Evolutionary conservation across 306 rosid genomes (phyloP).

Genomic region (Vigna hirtella): DNA sequence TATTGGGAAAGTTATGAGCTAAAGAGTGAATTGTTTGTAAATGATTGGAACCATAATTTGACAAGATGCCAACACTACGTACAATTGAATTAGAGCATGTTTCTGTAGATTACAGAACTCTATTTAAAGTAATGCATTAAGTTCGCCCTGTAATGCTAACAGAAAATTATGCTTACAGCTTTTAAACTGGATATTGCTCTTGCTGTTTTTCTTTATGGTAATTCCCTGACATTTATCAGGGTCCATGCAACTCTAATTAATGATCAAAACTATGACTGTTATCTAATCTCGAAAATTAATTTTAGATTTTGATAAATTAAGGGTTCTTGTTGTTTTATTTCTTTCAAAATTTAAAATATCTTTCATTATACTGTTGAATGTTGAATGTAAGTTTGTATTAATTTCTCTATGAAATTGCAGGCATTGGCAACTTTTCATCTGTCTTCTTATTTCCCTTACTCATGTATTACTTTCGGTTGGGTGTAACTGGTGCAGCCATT

Average conservation of each 20-base stretch:
- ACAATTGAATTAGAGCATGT: conserved; percentile 1
- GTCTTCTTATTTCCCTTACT: conserved; percentile 80
- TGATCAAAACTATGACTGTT: background rate
- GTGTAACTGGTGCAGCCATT: conserved; percentile 90
- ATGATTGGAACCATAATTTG: conserved; percentile 30
- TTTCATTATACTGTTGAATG: conserved; percentile 33
- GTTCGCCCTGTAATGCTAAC: background rate
- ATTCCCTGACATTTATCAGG: conserved; percentile 3
- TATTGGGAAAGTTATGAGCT: conserved; percentile 9
- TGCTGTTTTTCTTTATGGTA: conserved; percentile 15
- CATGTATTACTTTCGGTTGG: conserved; percentile 79
- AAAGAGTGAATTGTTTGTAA: conserved; percentile 24
- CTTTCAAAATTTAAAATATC: conserved; percentile 28
- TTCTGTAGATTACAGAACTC: conserved; percentile 10
- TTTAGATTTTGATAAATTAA: conserved; percentile 17
- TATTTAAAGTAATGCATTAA: conserved; percentile 4
- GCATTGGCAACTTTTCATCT: conserved; percentile 83
- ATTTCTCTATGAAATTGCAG: conserved; percentile 60
- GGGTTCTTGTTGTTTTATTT: conserved; percentile 33
- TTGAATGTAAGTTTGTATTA: conserved; percentile 35
- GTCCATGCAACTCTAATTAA: conserved; percentile 12
- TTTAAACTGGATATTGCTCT: conserved; percentile 4
- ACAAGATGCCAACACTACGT: background rate
- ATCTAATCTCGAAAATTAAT: conserved; percentile 18
- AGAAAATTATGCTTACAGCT: background rate